Percentiles rank a stretch among this genome's conserved stretches.
phyloP scores from a whole-genome alignment of 2,329 filamentous ascomycete genomes.

The Pseudopyrenochaeta lycopersici region DNA sequence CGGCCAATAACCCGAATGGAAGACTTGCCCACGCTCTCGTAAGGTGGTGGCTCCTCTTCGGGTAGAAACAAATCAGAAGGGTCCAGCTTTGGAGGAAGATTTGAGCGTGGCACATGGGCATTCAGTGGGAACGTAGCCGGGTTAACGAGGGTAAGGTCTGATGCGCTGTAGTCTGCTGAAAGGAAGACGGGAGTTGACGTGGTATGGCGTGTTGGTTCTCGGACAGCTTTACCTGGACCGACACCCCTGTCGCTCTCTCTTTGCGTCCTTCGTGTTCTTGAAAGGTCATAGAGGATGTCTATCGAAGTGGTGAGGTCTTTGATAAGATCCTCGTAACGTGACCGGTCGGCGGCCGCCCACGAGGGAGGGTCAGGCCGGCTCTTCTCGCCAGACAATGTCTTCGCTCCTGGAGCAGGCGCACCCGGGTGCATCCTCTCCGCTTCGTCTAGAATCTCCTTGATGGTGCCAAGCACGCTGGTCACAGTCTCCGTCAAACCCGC shows the following conservation, averaged over 20 bases:
- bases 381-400: slow-evolving; percentile 48
- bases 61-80: slow-evolving; percentile 54
- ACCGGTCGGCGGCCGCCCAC: slow-evolving; percentile 69
- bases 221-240: slow-evolving; percentile 28
- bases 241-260: slow-evolving; percentile 23
- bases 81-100: slow-evolving; percentile 56
- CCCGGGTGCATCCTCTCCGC: slow-evolving; percentile 75
- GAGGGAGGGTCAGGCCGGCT: slow-evolving; percentile 44
- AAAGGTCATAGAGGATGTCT: slow-evolving; percentile 81
- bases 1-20: slow-evolving; percentile 57
- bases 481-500: slow-evolving; percentile 79
- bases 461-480: slow-evolving; percentile 79
- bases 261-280: slow-evolving; percentile 67
- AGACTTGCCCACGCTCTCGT: slow-evolving; percentile 57
- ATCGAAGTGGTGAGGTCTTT: slow-evolving; percentile 79
- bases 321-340: slow-evolving; percentile 79
- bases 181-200: slow-evolving; percentile 36
- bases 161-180: slow-evolving; percentile 49
- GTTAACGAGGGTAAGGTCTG: slow-evolving; percentile 56
- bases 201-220: slow-evolving; percentile 24
- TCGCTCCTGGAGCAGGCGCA: slow-evolving; percentile 40
- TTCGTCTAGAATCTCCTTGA: slow-evolving; percentile 81
- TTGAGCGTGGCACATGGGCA: slow-evolving; percentile 26
- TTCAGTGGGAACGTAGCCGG: slow-evolving; percentile 44
- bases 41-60: slow-evolving; percentile 59